A percentile compares a stretch with the other conserved stretches of the same genome.
phyloP scores from a whole-genome alignment of 306 rosid species.

The Vigna unguiculata region DNA sequence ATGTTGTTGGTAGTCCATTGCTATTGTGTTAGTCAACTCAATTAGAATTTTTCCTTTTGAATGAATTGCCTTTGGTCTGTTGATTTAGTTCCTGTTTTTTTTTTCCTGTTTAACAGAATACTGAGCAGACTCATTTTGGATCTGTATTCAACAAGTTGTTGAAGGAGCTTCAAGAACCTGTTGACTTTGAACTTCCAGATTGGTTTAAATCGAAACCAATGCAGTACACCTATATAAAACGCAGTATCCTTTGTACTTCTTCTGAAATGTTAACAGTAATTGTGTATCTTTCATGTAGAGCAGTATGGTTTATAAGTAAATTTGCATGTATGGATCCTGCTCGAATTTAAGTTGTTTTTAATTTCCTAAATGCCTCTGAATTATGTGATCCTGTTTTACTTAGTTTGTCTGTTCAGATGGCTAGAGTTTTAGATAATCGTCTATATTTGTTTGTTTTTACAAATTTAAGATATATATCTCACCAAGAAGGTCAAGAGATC shows the following conservation, averaged over 20 bases:
- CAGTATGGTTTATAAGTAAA: slow-evolving; percentile 4
- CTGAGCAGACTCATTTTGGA: slow-evolving; percentile 62
- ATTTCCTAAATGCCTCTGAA: slow-evolving; percentile 19
- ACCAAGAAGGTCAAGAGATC: slow-evolving; percentile 74
- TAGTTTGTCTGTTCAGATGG: slow-evolving; percentile 31
- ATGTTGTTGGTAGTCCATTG: not conserved
- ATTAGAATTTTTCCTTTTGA: not conserved
- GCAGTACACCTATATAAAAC: slow-evolving; percentile 74
- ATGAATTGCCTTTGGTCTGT: slow-evolving; percentile 20
- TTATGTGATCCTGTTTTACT: slow-evolving; percentile 5
- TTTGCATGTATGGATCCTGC: slow-evolving; percentile 25
- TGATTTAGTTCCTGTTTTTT: slow-evolving; percentile 39
- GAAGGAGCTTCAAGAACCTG: slow-evolving; percentile 73
- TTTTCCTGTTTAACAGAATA: slow-evolving; percentile 57
- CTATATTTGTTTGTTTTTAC: slow-evolving; percentile 54
- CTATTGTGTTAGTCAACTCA: slow-evolving; percentile 17
- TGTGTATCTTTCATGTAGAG: not conserved
- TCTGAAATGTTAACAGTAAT: not conserved
- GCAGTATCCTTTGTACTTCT: slow-evolving; percentile 81
- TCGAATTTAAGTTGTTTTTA: slow-evolving; percentile 26
- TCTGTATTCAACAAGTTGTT: slow-evolving; percentile 74
- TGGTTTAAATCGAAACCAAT: slow-evolving; percentile 66
- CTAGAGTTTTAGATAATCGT: slow-evolving; percentile 24
- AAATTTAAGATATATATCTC: slow-evolving; percentile 77
- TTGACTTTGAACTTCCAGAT: slow-evolving; percentile 89